phyloP scores from a whole-genome alignment of 1,139 yeast genomes.

The Kodamaea sp. region DNA sequence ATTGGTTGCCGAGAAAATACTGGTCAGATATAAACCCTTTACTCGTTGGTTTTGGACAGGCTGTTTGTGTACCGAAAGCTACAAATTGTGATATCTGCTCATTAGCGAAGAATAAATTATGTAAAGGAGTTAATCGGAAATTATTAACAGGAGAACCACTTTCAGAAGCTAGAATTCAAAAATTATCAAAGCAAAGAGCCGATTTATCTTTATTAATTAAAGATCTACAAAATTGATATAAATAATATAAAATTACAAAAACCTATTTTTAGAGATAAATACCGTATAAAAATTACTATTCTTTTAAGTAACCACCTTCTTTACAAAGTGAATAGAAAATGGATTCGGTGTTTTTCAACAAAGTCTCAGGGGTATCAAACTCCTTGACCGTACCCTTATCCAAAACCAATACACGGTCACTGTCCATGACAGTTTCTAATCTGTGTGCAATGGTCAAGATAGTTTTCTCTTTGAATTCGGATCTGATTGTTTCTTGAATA shows the following conservation, averaged over 20 bases:
- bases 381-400: conserved; percentile 23
- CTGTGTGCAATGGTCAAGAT: conserved; percentile 27
- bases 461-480: conserved; percentile 22
- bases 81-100: conserved; percentile 74
- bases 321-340: conserved; percentile 21
- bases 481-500: conserved; percentile 23
- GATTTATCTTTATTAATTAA: conserved; percentile 20
- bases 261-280: conserved; percentile 1
- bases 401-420: conserved; percentile 24
- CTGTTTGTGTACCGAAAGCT: conserved; percentile 72
- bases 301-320: conserved; percentile 18
- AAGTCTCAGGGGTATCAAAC: conserved; percentile 19
- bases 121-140: conserved; percentile 49
- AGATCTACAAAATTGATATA: neutral
- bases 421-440: conserved; percentile 25
- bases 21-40: conserved; percentile 88
- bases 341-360: conserved; percentile 16
- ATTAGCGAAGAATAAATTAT: conserved; percentile 47
- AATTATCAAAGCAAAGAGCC: conserved; percentile 36
- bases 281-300: neutral
- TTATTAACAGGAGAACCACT: conserved; percentile 30
- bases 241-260: neutral
- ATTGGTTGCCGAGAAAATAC: conserved; percentile 66
- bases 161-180: conserved; percentile 28
- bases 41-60: conserved; percentile 92